These are phyloP conservation scores for Malania oleifera DNA, from an alignment of 164 flowering plant species.

Conservation along the genomic window DNA sequence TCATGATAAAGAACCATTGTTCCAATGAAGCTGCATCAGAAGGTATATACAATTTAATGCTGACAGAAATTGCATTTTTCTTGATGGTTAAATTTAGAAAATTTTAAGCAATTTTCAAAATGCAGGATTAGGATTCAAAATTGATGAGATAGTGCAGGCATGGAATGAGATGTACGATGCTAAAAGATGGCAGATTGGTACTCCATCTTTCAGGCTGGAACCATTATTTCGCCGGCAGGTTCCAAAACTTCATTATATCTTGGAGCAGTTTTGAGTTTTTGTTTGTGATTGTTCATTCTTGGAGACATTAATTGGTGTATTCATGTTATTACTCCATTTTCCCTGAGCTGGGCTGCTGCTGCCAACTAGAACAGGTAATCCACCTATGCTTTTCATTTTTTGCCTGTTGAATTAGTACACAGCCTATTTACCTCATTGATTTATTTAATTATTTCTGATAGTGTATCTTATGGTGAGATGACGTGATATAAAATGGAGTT, in stretches of 20 bases:
- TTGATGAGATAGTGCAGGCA: constrained; percentile 7
- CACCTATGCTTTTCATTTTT: not conserved
- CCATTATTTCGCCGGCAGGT: constrained; percentile 6
- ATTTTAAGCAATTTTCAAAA: too few species aligned
- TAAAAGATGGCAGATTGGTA: not conserved
- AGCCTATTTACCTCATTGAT: too few species aligned
- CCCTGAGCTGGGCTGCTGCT: not conserved
- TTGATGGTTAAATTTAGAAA: too few species aligned
- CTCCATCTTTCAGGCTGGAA: constrained; percentile 7
- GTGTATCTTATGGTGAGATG: not conserved
- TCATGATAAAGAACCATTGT: constrained; percentile 7
- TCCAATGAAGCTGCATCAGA: constrained; percentile 8
- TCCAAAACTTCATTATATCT: not conserved
- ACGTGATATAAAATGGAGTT: not conserved
- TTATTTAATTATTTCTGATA: too few species aligned
- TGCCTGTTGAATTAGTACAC: too few species aligned
- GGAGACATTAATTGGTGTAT: not conserved
- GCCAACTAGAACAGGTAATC: not conserved
- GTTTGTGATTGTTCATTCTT: not conserved
- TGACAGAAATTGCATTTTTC: too few species aligned
- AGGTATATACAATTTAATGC: not conserved
- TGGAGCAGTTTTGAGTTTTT: constrained; percentile 6
- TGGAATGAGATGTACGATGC: constrained; percentile 8
- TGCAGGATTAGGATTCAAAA: constrained; percentile 7
- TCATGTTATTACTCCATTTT: not conserved